These are phyloP conservation scores for Kodamaea laetipori DNA, from an alignment of 805 yeast genomes.

Conservation along the genomic window DNA sequence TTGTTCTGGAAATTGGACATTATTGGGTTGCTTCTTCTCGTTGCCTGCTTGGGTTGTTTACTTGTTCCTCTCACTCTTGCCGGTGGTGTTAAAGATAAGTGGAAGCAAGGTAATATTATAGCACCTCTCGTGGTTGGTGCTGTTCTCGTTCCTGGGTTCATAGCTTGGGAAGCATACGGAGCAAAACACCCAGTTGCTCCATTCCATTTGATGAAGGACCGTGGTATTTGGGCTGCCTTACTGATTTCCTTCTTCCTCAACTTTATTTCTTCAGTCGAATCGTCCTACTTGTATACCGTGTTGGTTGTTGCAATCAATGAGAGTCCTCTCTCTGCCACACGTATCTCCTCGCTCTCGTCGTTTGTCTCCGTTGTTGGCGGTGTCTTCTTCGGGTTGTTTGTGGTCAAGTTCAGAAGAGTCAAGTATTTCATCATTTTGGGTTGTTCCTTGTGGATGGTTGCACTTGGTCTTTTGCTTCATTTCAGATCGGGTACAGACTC, in stretches of 20 bases:
- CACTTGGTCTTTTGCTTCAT: slow-evolving; percentile 27
- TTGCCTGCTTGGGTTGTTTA: slow-evolving; percentile 35
- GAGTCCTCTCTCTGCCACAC: slow-evolving; percentile 19
- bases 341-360: slow-evolving; percentile 18
- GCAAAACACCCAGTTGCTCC: slow-evolving; percentile 22
- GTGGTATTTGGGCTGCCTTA: slow-evolving; percentile 24
- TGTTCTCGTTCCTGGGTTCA: slow-evolving; percentile 20
- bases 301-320: slow-evolving; percentile 21
- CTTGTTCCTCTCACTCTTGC: slow-evolving; percentile 41
- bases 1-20: slow-evolving; percentile 37
- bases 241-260: slow-evolving; percentile 18
- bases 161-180: slow-evolving; percentile 18
- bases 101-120: slow-evolving; percentile 18
- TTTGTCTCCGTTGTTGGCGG: slow-evolving; percentile 21
- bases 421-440: slow-evolving; percentile 29
- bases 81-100: slow-evolving; percentile 22
- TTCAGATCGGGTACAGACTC: slow-evolving; percentile 23
- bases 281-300: slow-evolving; percentile 19
- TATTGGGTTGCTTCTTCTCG: slow-evolving; percentile 34
- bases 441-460: slow-evolving; percentile 25
- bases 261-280: slow-evolving; percentile 16
- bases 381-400: slow-evolving; percentile 18
- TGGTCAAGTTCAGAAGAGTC: slow-evolving; percentile 19
- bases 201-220: slow-evolving; percentile 16
- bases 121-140: slow-evolving; percentile 14